Conservation (phyloP, 2,329 filamentous ascomycete genomes). For the Venturia asperata region DNA sequence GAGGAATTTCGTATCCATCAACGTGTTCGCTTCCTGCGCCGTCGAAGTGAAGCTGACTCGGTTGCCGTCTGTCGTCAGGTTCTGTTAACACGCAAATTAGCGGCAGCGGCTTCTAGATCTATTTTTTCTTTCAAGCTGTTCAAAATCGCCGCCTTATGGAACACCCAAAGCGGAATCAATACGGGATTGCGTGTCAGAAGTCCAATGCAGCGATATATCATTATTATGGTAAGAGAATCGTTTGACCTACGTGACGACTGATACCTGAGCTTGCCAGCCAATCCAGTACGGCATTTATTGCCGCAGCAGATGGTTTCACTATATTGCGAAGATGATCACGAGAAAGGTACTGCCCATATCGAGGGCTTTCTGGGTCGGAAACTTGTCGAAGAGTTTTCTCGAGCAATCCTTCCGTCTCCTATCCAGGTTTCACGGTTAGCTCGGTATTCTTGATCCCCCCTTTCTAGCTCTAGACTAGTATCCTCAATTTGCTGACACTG, state of each 20-base stretch:
- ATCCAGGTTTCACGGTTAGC: slow-evolving; percentile 21
- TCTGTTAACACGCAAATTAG: slow-evolving; percentile 14
- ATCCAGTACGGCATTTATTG: slow-evolving; percentile 43
- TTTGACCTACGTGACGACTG: neutral
- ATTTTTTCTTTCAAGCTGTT: too few relatives aligned
- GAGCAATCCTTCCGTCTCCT: slow-evolving; percentile 45
- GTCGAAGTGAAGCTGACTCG: slow-evolving; percentile 55
- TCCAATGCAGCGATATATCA: too few relatives aligned
- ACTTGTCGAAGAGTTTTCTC: slow-evolving; percentile 55
- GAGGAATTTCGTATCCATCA: slow-evolving; percentile 53
- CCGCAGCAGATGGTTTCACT: slow-evolving; percentile 45
- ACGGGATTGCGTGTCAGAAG: too few relatives aligned
- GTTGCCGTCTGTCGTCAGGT: slow-evolving; percentile 47
- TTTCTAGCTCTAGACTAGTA: too few relatives aligned
- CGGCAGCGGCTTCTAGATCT: too few relatives aligned
- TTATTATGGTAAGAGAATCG: too few relatives aligned
- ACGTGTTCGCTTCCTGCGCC: slow-evolving; percentile 45
- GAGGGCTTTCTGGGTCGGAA: slow-evolving; percentile 51
- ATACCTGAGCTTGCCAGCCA: slow-evolving; percentile 44
- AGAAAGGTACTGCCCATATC: slow-evolving; percentile 56
- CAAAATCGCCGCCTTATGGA: too few relatives aligned
- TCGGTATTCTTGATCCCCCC: neutral
- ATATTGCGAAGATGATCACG: slow-evolving; percentile 50
- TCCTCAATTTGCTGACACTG: too few relatives aligned
- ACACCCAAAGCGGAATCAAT: too few relatives aligned